phyloP scores from a whole-genome alignment of 371 early-diverging fungal species.

The Zopfochytrium polystomum region DNA sequence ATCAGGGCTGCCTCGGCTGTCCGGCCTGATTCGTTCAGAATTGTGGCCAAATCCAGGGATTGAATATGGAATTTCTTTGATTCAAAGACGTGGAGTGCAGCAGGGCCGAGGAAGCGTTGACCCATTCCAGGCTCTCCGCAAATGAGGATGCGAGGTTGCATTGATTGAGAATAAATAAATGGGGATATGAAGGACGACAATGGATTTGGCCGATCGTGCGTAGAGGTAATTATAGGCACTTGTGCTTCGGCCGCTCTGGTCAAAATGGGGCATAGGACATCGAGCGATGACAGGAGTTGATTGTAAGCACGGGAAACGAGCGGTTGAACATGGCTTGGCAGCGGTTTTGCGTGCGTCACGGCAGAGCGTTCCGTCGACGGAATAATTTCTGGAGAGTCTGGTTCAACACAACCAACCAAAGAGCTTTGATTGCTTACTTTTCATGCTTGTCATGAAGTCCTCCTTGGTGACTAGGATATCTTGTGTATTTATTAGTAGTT shows the following conservation, averaged over 20 bases:
- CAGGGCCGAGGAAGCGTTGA: slow-evolving; percentile 48
- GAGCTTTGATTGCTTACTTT: slow-evolving; percentile 19
- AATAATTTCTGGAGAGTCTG: slow-evolving; percentile 31
- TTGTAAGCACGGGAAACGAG: slow-evolving; percentile 26
- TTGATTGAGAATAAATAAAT: slow-evolving; percentile 24
- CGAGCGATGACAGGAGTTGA: slow-evolving; percentile 13
- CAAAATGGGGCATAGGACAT: slow-evolving; percentile 26
- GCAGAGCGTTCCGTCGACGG: slow-evolving; percentile 51
- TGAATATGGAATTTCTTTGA: slow-evolving; percentile 44
- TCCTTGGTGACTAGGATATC: slow-evolving; percentile 45
- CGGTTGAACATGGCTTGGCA: slow-evolving; percentile 41
- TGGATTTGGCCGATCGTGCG: background rate
- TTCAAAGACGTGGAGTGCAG: slow-evolving; percentile 49
- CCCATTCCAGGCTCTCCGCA: slow-evolving; percentile 55
- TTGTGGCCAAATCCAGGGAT: slow-evolving; percentile 32
- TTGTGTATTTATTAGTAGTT: slow-evolving; percentile 45
- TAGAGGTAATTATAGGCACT: too few species aligned
- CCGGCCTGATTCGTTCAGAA: slow-evolving; percentile 15
- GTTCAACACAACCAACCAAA: background rate
- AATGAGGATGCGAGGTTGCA: slow-evolving; percentile 54
- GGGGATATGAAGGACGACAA: background rate
- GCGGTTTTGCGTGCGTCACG: slow-evolving; percentile 40
- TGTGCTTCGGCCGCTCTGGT: slow-evolving; percentile 19
- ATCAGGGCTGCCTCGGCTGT: slow-evolving; percentile 51
- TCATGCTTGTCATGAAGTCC: slow-evolving; percentile 54